Evolutionary conservation across 1,139 yeast species (phyloP), one percentile per base, ranked within the genome.

Genomic region (Hyphopichia wangnamkhiaoensis): DNA sequence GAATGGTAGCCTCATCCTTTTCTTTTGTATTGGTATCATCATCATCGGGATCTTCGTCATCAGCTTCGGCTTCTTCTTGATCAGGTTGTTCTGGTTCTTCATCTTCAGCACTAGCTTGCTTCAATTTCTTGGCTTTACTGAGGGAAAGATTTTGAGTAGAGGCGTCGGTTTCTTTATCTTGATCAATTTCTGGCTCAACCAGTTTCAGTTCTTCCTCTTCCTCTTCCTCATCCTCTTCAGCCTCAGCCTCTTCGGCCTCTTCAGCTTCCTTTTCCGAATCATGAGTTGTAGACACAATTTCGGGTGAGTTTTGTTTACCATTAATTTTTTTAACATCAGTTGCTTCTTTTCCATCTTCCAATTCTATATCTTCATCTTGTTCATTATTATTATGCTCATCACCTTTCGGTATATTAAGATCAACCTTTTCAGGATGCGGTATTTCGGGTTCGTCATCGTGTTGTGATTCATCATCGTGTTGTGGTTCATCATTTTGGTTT

Each of bases 1-100:
- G 56, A 6, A 53, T 59, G 2, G 54, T 14, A 16, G 61, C 65
- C 18, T 58, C 66, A 34, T 56, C 61, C 19, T 49, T 34, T 3
- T 42, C 54, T 10, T 48, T 42, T 12, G 39, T 27, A 24, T 18
- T 33, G 8, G 31, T 60, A 3, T 56, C 59, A 8, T 52, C 61
- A 13, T 48, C 61, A 3, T 56, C 46, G 15, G 44, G 52, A 17
- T 46, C 47, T 20, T 56, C 50, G 25, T 61, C 66, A 23, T 49
- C 51, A 63, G 60, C 51, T 15, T 40, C 56, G 8, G 39, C 50
- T 2, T 46, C 56, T 4, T 44, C 50, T 2, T 37, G 48, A 13
- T 28, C 33, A 14, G 30, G 18, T 40, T 47, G 4, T 46, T 13
- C 56, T 6, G 47, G 53, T 5, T 52, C 56, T 2, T 47, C 60